phyloP scores from a whole-genome alignment of 2,329 filamentous ascomycete genomes.

The Aspergillus amoenus region DNA sequence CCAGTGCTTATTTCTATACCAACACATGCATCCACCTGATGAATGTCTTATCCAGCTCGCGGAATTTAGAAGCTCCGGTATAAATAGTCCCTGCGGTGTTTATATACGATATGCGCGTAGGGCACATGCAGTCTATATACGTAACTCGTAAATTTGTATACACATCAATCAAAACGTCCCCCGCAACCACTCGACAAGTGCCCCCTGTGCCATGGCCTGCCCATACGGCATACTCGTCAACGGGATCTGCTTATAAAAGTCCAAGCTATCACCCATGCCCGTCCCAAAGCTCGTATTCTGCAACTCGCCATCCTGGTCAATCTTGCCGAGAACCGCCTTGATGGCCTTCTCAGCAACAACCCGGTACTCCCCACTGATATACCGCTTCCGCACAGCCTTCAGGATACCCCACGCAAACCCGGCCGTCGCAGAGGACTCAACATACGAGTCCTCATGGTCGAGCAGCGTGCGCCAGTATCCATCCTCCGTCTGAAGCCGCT shows the following conservation, averaged over 20 bases:
- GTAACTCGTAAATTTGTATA: no score
- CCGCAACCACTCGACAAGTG: constrained; percentile 70
- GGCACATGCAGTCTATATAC: no score
- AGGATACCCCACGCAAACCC: constrained; percentile 79
- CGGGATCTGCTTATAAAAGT: constrained; percentile 76
- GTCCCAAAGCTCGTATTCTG: constrained; percentile 76
- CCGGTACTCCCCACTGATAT: constrained; percentile 63
- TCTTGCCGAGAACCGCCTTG: constrained; percentile 64
- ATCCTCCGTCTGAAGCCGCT: constrained; percentile 57
- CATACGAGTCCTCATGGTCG: constrained; percentile 70
- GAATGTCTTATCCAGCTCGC: no score
- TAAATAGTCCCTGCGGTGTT: no score
- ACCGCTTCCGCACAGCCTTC: constrained; percentile 69
- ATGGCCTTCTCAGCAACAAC: constrained; percentile 65
- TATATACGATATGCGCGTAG: no score
- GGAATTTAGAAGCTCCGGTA: no score
- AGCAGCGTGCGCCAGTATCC: constrained; percentile 76
- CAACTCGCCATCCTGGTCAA: constrained; percentile 68
- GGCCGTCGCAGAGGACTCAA: constrained; percentile 74
- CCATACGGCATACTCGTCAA: constrained; percentile 81
- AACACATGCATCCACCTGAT: no score
- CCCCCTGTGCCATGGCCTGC: constrained; percentile 83
- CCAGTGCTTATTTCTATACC: no score
- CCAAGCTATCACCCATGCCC: constrained; percentile 69
- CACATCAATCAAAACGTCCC: constrained; percentile 8